A percentile compares a stretch with the other conserved stretches of the same genome.
Conservation (phyloP, 768 basidiomycete genomes). For the Rhodotorula taiwanensis region DNA sequence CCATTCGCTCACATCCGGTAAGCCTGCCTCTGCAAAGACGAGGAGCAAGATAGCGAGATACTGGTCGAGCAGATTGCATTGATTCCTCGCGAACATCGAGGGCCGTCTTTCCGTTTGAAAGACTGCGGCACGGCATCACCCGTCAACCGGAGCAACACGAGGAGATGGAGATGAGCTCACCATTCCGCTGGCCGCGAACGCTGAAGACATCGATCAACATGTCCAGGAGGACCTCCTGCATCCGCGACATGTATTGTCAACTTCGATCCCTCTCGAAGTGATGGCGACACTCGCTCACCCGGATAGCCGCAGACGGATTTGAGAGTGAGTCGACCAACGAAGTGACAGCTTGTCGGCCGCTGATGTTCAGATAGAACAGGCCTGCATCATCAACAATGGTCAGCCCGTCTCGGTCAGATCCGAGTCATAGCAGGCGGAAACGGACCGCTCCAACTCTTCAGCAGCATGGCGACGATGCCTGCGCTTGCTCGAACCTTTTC, state of each 20-base stretch:
- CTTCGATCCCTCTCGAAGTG: no score
- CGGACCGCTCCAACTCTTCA: constrained; percentile 90
- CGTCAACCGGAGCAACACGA: no score
- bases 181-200: constrained; percentile 47
- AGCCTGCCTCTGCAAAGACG: constrained; percentile 76
- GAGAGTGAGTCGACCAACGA: constrained; percentile 76
- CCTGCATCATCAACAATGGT: constrained; percentile 48
- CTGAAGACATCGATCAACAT: constrained; percentile 90
- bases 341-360: constrained; percentile 72
- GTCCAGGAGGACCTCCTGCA: constrained; percentile 81
- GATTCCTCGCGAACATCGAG: no score
- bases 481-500: constrained; percentile 73
- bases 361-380: constrained; percentile 86
- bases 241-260: no score
- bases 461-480: constrained; percentile 69
- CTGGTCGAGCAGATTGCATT: constrained; percentile 72
- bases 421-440: constrained; percentile 9
- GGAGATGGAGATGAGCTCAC: no score
- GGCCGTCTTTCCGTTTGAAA: no score
- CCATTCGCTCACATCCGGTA: constrained; percentile 63
- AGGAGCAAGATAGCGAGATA: constrained; percentile 78
- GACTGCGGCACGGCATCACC: no score
- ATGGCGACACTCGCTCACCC: constrained; percentile 52
- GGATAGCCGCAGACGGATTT: constrained; percentile 77
- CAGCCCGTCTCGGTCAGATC: neutral